Evolutionary conservation across 108 stramenopile genomes (phyloP), one percentile per base, ranked within the genome.

Genomic region (Skeletonema costatum): DNA sequence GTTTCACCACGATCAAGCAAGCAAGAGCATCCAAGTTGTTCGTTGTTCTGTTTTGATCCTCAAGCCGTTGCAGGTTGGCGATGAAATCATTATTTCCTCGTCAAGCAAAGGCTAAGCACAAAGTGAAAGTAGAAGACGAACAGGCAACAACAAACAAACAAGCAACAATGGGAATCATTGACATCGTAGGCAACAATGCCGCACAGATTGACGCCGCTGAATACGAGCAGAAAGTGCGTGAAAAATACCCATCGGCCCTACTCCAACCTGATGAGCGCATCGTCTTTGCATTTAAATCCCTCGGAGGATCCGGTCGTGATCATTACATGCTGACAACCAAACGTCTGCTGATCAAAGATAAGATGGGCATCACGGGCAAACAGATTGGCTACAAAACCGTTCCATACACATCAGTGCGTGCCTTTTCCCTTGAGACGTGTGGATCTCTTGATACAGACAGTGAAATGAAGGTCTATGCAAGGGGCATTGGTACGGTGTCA

Each of bases 241-340:
- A 46, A 8, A 77, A 86, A 32, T 69, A 80, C 64, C 83, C 89
- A 8, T 0, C 7, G 9, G 32, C 31, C 2, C 69, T 87, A 12
- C 75, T 89, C 39, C 75, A 71, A 12, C 33, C 14, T 1, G 75
- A 81, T 46, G 87, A 87, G 33, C 32, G 51, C 19, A 33, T 89
- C 25, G 79, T 86, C 38, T 73, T 87, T 9, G 90, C 90, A 60
- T 91, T 91, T 64, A 75, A 78, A 36, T 81, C 82, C 31, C 82
- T 83, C 1, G 89, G 87, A 1, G 89, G 87, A 12, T 78, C 66
- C 13, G 87, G 88, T 19, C 85, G 90, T 5, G 88, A 91, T 59
- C 66, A 73, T 46, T 74, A 80, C 56, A 80, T 77, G 62, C 72
- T 87, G 6, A 91, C 90, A 1, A 77, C 79, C 56, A 74, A 81